Base-by-base conservation (phyloP, 2,329 filamentous ascomycete species). In the Endoconidiophora polonica region DNA sequence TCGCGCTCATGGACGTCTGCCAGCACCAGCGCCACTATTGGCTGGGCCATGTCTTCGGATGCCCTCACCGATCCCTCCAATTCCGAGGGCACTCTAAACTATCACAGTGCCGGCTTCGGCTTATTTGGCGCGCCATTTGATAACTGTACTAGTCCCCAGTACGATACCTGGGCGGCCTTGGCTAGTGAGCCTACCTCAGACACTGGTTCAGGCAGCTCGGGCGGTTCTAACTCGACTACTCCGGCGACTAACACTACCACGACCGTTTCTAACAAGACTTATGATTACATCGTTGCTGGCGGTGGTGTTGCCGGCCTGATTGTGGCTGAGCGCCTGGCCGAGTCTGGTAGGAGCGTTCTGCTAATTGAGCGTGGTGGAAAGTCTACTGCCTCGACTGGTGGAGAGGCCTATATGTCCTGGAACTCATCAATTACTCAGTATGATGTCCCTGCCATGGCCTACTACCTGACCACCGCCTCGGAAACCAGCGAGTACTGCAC, bases 381-480 rank as follows among this genome's bases (percentile, higher is more conserved):
- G 47, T 82, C 78, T 7, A 75, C 79, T 2, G 77, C 73, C 18
- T 68, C 75, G 54, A 82, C 78, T 66, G 73, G 76, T 23, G 77
- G 79, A 5, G 63, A 72, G 70, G 52, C 74, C 77, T 1, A 61
- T 63, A 2, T 85, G 81, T 81, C 68, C 77, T 20, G 63, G 72
- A 41, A 71, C 40, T 75, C 74, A n/a, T 74, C 76, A 26, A 60
- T 83, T 29, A 83, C 80, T 3, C 77, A 80, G 48, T 83, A 84
- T 57, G 81, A 85, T 57, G 74, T 84, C 5, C 81, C 81, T 0
- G 78, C 79, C 48, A 72, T 84, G 54, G 63, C 62, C 52, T 82
- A 77, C 61, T 83, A 83, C 60, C 68, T 83, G 63, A 81, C 84
- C 55, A 81, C 77, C 72, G 65, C 68, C 4, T 72, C 81, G 57